Evolutionary conservation across 1,284 basidiomycete genomes (phyloP).

Genomic region (Rhodotorula sp.): DNA sequence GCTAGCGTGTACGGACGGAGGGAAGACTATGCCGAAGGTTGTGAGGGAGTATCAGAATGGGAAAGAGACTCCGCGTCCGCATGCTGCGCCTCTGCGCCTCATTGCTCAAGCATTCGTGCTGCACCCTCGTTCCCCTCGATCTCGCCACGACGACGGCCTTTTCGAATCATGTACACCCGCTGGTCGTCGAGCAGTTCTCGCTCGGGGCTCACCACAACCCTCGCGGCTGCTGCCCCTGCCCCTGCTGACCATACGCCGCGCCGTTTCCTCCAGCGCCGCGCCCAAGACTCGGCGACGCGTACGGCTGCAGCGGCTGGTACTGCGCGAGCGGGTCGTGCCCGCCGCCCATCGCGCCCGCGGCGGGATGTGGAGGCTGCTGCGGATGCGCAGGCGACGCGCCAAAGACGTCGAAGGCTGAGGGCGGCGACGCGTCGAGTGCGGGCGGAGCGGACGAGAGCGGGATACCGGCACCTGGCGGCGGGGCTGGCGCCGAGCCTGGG

Average conservation of each 20-base stretch:
- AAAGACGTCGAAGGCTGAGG: background rate
- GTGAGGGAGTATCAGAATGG: too few relatives aligned
- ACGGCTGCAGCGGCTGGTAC: conserved; percentile 14
- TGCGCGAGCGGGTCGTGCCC: background rate
- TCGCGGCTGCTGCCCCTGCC: conserved; percentile 1
- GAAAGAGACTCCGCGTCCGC: too few relatives aligned
- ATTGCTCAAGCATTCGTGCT: too few relatives aligned
- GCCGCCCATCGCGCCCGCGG: background rate
- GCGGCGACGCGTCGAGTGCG: background rate
- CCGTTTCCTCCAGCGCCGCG: background rate
- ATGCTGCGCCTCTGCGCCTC: too few relatives aligned
- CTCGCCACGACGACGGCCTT: too few relatives aligned
- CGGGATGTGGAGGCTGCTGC: background rate
- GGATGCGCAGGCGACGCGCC: background rate
- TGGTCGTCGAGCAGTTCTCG: too few relatives aligned
- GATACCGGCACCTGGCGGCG: conserved; percentile 8
- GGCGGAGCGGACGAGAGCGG: background rate
- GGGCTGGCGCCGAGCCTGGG: background rate
- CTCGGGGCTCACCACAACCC: conserved; percentile 9
- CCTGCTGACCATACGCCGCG: background rate
- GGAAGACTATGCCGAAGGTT: too few relatives aligned
- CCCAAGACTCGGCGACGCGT: background rate
- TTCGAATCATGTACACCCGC: too few relatives aligned
- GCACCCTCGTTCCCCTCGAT: too few relatives aligned
- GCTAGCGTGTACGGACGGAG: too few relatives aligned